Evolutionary conservation across 257 asterid species (phyloP), one percentile per base, ranked within the genome.

Genomic region (Anisodus acutangulus): DNA sequence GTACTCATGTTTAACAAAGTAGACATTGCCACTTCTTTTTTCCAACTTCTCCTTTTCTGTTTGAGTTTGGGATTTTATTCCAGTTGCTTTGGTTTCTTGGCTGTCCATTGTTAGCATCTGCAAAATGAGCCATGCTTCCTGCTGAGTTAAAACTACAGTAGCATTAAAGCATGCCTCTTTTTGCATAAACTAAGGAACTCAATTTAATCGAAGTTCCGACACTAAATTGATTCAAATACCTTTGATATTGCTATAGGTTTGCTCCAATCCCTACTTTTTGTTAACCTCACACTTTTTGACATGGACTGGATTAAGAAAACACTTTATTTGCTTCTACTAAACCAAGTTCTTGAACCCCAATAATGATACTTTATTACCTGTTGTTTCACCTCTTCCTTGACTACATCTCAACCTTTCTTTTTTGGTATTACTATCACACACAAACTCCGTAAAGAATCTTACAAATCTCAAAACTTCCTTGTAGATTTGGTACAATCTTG

Each of bases 311-410:
- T 31, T 6, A 31, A 26, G n/a, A 4, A 66, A 31, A 66, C n/a
- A 26, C 10, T 51, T 76, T 51, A 13, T 8, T 53, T n/a, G 41
- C 19, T 76, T 53, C 64, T 76, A 53, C 81, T 51, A 76, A 51
- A 76, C 63, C 63, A 51, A 51, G 64, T 53, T 47, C 81, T 26
- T 76, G 47, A 53, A 76, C 81, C 51, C 47, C 45, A 76, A 15
- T 9, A 66, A 3, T 26, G 62, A 76, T 9, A 26, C 51, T 35
- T 11, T 55, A 49, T 76, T 26, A 22, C 63, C 11, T 12, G 62
- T 22, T 76, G 51, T 53, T 26, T 76, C 81, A 13, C 53, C 64
- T 51, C 63, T 76, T 76, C 63, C 81, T 76, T 76, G 19, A 31
- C 64, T 51, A 76, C 81, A 13, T 53, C 81, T 53, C 45, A 76